Evolutionary conservation across 371 early-diverging fungal species (phyloP).

Genomic region (Lichtheimia ornata): DNA sequence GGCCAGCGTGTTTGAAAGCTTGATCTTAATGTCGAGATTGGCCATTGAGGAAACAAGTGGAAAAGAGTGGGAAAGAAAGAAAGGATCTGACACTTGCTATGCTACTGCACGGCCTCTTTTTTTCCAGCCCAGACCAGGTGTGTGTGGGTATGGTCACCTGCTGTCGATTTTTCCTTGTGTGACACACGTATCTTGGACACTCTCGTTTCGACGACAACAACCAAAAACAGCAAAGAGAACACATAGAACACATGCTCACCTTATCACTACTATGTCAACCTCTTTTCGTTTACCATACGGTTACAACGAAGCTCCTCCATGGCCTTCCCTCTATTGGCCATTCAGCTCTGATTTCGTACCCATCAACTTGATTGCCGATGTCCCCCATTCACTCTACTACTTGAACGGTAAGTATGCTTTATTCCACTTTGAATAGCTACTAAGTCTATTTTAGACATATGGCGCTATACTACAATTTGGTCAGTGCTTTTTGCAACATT

Average conservation of each 20-base stretch:
- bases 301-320: conserved; percentile 52
- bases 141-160: too few relatives aligned
- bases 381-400: conserved; percentile 49
- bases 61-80: not conserved
- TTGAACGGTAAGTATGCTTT: conserved; percentile 27
- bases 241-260: not conserved
- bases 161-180: too few relatives aligned
- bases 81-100: not conserved
- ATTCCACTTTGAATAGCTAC: too few relatives aligned
- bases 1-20: conserved; percentile 42
- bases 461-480: conserved; percentile 52
- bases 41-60: conserved; percentile 24
- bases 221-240: too few relatives aligned
- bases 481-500: conserved; percentile 41
- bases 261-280: conserved; percentile 26
- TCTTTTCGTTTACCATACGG: conserved; percentile 57
- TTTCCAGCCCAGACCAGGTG: too few relatives aligned
- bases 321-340: conserved; percentile 72
- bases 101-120: too few relatives aligned
- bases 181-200: too few relatives aligned
- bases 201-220: too few relatives aligned
- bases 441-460: conserved; percentile 34
- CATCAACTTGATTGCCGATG: conserved; percentile 41
- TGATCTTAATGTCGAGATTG: conserved; percentile 41
- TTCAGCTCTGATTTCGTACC: conserved; percentile 46